Percentiles rank a stretch among this genome's conserved stretches.
Conservation (phyloP, 192 early-diverging fungal species). For the Kappamyces sp. region DNA sequence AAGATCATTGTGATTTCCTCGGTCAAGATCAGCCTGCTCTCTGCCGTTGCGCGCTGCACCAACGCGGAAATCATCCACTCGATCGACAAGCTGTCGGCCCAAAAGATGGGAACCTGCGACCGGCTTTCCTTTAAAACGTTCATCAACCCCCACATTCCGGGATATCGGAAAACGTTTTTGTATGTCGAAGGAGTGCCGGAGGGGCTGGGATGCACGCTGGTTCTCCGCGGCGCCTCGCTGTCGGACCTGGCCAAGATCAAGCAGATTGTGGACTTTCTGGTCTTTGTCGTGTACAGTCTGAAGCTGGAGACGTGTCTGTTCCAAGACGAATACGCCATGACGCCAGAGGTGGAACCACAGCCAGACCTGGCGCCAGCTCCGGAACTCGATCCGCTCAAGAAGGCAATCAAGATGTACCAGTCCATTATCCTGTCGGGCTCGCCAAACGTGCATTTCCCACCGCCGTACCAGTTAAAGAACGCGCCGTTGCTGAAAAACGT, state of each 20-base stretch:
- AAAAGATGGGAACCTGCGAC: constrained; percentile 72
- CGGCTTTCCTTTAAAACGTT: constrained; percentile 73
- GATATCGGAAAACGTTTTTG: constrained; percentile 77
- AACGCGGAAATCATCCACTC: constrained; percentile 75
- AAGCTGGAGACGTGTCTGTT: constrained; percentile 78
- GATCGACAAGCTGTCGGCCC: constrained; percentile 72
- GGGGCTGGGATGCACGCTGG: constrained; percentile 77
- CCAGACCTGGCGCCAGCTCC: neutral
- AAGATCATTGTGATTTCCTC: constrained; percentile 77
- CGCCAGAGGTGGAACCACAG: constrained; percentile 2
- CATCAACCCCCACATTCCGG: constrained; percentile 73
- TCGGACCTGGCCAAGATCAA: constrained; percentile 69
- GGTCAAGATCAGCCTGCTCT: constrained; percentile 81
- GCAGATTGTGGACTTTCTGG: constrained; percentile 72
- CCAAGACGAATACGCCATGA: constrained; percentile 61
- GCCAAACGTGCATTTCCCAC: constrained; percentile 77
- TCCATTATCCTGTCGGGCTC: constrained; percentile 80
- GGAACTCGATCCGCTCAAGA: constrained; percentile 19
- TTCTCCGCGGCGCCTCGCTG: constrained; percentile 76
- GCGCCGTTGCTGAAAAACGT: neutral
- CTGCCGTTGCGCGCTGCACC: constrained; percentile 79
- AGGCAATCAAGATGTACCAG: constrained; percentile 52
- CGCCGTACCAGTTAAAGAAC: constrained; percentile 71
- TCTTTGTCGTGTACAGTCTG: constrained; percentile 81
- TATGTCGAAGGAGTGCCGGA: constrained; percentile 80